These are phyloP conservation scores for Fusarium subglutinans DNA, from an alignment of 2,329 filamentous ascomycete genomes.

Conservation along the genomic window DNA sequence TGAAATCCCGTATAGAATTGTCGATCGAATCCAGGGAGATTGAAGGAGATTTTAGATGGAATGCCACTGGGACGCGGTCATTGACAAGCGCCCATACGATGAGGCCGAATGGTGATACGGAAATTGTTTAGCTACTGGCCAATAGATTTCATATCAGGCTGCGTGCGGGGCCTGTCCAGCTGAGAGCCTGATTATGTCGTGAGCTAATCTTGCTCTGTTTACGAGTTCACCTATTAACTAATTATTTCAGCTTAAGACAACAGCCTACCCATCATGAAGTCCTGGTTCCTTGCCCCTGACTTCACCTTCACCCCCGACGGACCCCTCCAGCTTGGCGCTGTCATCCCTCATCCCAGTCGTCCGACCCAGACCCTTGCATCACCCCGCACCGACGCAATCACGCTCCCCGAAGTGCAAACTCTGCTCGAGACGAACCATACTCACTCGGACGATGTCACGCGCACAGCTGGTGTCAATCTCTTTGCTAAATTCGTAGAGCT, in stretches of 20 bases:
- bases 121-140: accelerated
- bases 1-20: neutral
- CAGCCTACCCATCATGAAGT: neutral
- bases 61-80: accelerated
- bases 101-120: accelerated
- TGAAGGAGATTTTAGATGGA: accelerated
- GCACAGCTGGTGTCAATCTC: neutral
- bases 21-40: accelerated
- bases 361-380: neutral
- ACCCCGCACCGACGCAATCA: neutral
- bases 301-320: neutral
- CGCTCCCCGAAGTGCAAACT: neutral
- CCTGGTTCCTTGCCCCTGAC: neutral
- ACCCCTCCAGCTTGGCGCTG: neutral
- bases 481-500: neutral
- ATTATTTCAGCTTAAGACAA: accelerated
- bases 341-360: neutral
- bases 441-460: neutral
- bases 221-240: accelerated
- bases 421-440: neutral
- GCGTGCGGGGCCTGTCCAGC: accelerated
- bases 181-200: accelerated
- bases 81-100: accelerated
- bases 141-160: accelerated
- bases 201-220: accelerated